A percentile compares a stretch with the other conserved stretches of the same genome.
phyloP scores from a whole-genome alignment of 2,329 filamentous ascomycete genomes.

The Seiridium cupressi region DNA sequence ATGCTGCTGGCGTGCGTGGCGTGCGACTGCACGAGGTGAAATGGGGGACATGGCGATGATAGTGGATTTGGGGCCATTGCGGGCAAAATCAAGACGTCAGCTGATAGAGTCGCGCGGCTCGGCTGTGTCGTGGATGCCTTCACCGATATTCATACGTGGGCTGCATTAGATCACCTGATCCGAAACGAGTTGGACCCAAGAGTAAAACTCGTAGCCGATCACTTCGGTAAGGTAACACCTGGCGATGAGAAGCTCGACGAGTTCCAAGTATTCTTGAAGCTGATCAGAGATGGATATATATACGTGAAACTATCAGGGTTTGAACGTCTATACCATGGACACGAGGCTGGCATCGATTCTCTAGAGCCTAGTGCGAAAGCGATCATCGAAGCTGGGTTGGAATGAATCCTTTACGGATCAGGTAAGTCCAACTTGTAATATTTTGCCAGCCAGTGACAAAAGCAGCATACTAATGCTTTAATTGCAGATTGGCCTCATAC shows the following conservation, averaged over 20 bases:
- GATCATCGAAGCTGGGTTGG: background rate
- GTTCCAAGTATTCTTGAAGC: background rate
- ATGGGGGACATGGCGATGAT: slow-evolving; percentile 1
- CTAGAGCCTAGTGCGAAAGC: background rate
- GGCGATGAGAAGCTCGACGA: background rate
- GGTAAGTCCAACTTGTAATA: background rate
- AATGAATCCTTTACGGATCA: background rate
- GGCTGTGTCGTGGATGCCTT: slow-evolving; percentile 1
- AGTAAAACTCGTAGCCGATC: slow-evolving; percentile 2
- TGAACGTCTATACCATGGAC: background rate
- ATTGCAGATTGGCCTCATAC: background rate
- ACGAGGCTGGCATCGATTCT: background rate
- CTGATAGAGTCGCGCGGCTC: background rate
- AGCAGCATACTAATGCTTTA: background rate
- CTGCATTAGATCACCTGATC: background rate
- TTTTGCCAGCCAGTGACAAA: background rate
- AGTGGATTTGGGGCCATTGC: background rate
- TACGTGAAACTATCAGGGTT: slow-evolving; percentile 4
- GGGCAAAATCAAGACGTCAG: background rate
- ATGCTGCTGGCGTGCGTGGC: background rate
- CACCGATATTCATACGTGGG: background rate
- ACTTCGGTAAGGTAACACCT: background rate
- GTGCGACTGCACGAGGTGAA: slow-evolving; percentile 1
- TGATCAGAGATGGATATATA: background rate
- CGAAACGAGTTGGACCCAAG: background rate